Percentiles rank a stretch among this genome's conserved stretches.
Conservation (phyloP, 208 protist genomes). For the Trichomonas gallinae region DNA sequence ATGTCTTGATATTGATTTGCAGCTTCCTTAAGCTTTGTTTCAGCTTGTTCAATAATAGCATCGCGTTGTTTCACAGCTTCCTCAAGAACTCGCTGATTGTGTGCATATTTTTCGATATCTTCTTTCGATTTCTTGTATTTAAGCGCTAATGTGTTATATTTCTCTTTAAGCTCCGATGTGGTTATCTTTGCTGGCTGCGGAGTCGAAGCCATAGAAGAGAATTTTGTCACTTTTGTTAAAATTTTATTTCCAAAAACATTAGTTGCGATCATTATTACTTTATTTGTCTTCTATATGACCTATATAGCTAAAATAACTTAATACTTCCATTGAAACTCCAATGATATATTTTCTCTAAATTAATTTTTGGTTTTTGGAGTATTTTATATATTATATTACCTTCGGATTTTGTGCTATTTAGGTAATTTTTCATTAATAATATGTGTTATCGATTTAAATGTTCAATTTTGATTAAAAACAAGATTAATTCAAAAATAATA, state of each 20-base stretch:
- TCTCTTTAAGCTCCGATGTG: not conserved
- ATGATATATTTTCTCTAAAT: too few species aligned
- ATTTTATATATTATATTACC: too few species aligned
- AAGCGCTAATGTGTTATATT: not conserved
- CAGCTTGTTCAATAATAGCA: not conserved
- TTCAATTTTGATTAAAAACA: too few species aligned
- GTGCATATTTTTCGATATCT: not conserved
- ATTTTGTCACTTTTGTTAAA: not conserved
- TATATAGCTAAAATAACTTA: too few species aligned
- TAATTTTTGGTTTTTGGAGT: too few species aligned
- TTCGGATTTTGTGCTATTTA: too few species aligned
- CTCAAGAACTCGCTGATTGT: not conserved
- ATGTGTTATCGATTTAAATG: too few species aligned
- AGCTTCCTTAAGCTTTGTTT: not conserved
- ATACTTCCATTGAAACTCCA: too few species aligned
- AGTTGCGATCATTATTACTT: too few species aligned
- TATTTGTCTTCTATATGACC: too few species aligned
- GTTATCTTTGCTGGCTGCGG: not conserved
- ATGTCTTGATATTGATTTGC: not conserved
- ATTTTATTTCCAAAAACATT: not conserved
- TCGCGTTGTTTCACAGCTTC: not conserved
- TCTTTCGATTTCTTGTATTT: not conserved
- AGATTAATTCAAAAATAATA: too few species aligned
- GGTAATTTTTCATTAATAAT: too few species aligned
- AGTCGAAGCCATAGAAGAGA: not conserved